Conservation (phyloP, 495 filamentous ascomycete species). For the Aspergillus nanangensis region DNA sequence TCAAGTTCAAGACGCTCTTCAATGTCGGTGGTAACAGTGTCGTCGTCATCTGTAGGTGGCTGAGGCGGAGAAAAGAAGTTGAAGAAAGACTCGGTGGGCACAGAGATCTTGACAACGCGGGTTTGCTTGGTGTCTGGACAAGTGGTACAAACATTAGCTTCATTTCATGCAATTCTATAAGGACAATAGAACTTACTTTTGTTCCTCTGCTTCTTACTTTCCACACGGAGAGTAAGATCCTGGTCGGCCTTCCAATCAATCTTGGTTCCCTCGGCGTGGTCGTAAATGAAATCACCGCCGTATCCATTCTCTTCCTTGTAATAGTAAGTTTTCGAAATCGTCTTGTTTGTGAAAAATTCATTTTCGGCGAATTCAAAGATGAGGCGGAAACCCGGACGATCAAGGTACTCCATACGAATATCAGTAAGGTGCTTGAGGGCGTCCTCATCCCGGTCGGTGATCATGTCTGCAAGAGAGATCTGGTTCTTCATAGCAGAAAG, state of each 20-base stretch:
- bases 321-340: slow-evolving; percentile 95
- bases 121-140: slow-evolving; percentile 92
- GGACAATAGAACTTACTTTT: slow-evolving; percentile 70
- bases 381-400: slow-evolving; percentile 93
- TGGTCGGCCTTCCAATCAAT: slow-evolving; percentile 94
- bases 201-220: slow-evolving; percentile 99
- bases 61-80: slow-evolving; percentile 98
- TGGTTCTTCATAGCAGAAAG: slow-evolving; percentile 99
- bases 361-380: slow-evolving; percentile 97
- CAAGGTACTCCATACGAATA: slow-evolving; percentile 98
- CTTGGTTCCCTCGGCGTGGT: slow-evolving; percentile 96
- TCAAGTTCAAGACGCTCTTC: slow-evolving; percentile 98
- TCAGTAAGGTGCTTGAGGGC: slow-evolving; percentile 89
- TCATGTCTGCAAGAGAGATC: slow-evolving; percentile 92
- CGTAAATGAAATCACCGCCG: slow-evolving; percentile 98
- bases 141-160: neutral
- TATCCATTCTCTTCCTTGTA: slow-evolving; percentile 99
- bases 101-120: slow-evolving; percentile 96
- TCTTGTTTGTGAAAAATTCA: slow-evolving; percentile 95
- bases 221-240: slow-evolving; percentile 88
- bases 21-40: slow-evolving; percentile 82
- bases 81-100: slow-evolving; percentile 98
- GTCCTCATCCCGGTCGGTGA: slow-evolving; percentile 92
- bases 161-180: neutral
- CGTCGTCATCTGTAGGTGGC: slow-evolving; percentile 69